Base-by-base conservation (phyloP, 441 rosid genomes). In the Erodium texanum region DNA sequence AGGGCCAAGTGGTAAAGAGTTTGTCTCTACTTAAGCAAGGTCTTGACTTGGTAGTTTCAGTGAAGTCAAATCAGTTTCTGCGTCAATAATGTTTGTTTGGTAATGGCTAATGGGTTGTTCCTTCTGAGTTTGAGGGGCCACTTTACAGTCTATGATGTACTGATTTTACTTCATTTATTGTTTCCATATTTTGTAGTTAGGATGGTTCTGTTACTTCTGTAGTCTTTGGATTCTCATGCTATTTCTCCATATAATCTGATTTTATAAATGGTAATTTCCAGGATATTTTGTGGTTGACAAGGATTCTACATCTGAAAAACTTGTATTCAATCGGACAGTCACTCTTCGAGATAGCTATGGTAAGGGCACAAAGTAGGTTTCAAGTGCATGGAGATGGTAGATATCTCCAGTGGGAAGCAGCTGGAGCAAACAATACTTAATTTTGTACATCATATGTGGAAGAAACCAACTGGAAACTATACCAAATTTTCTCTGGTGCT, bases 271-370 rank as follows among this genome's bases (percentile, higher is more conserved):
- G 34, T 64, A 68, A 71, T 68, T 58, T 36, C 50, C 78, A 88
- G 97, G 99, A 67, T 93, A 91, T 81, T 93, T 84, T 43, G 64
- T 77, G 6, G 96, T 85, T 64, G 99, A 89, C 41, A 82, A 83
- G 75, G 93, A 91, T 73, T 87, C 96, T 3, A 86, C 85, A 4
- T 69, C 87, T 1, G 92, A 86, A 20, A 91, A 84, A 50, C 93
- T 86, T 1, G 86, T 91, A 23, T 93, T 93, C 74, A 89, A 91
- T 72, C 83, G 96, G 73, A 93, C 94, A 0, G 95, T 89, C 50
- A 93, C 97, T 0, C 84, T 93, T 50, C 83, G 82, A 69, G 99
- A 93, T 68, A 80, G 87, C 80, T 89, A 82, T 16, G 71, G 84
- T 20, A 93, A 91, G 76, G 81, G 73, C 63, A 90, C 89, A 66